Percentiles rank a stretch among this genome's conserved stretches.
These are phyloP conservation scores for Salinomyces thailandicus DNA, from an alignment of 2,329 filamentous ascomycete genomes.

Conservation along the genomic window DNA sequence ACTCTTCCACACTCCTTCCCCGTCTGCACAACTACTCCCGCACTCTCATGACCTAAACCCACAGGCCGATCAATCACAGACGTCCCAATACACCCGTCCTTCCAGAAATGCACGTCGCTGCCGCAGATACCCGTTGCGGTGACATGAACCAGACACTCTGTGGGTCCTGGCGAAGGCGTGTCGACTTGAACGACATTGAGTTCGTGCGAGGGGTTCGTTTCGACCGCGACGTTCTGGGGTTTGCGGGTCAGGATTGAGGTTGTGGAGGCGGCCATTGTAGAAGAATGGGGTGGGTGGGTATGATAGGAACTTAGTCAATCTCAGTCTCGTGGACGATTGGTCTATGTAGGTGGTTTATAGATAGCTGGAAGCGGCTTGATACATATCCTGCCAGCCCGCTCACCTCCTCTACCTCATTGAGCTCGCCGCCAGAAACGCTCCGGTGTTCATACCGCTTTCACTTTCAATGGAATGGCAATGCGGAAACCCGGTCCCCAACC, in stretches of 20 bases:
- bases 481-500: too few species aligned
- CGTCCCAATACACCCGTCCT: conserved; percentile 19
- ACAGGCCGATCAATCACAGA: conserved; percentile 14
- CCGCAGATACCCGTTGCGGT: conserved; percentile 26
- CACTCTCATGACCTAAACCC: conserved; percentile 23
- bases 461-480: too few species aligned
- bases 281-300: too few species aligned
- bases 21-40: conserved; percentile 17
- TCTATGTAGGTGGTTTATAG: too few species aligned
- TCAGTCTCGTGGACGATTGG: too few species aligned
- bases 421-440: too few species aligned
- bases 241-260: conserved; percentile 18
- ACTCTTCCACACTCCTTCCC: conserved; percentile 16
- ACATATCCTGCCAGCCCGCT: too few species aligned
- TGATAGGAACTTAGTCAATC: too few species aligned
- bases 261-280: too few species aligned
- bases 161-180: conserved; percentile 17
- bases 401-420: too few species aligned
- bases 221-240: conserved; percentile 22
- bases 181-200: conserved; percentile 17
- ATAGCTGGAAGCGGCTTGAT: too few species aligned
- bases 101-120: conserved; percentile 25
- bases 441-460: too few species aligned
- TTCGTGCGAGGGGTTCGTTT: conserved; percentile 24
- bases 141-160: conserved; percentile 24